Conservation (phyloP, 2,329 filamentous ascomycete genomes). For the Clonostachys sp. region DNA sequence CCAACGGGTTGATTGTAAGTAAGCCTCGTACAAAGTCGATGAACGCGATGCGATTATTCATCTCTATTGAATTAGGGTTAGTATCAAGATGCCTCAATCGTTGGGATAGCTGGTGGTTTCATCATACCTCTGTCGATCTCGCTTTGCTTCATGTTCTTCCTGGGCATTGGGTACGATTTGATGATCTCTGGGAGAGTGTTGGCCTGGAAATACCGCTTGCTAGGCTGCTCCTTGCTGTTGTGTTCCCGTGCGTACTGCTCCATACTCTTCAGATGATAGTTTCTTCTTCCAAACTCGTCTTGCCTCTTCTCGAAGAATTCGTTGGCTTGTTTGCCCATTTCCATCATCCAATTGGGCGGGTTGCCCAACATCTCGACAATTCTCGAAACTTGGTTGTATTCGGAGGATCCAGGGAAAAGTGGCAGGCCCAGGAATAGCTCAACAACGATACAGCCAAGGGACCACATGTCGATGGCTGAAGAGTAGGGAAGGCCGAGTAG, state of each 20-base stretch:
- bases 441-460: conserved; percentile 94
- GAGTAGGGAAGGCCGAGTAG: conserved; percentile 94
- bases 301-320: conserved; percentile 93
- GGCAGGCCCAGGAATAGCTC: conserved; percentile 94
- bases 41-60: conserved; percentile 95
- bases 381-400: conserved; percentile 96
- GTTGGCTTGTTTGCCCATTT: conserved; percentile 95
- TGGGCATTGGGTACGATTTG: conserved; percentile 94
- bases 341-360: conserved; percentile 97
- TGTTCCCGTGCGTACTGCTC: conserved; percentile 96
- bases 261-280: conserved; percentile 92
- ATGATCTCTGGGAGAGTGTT: conserved; percentile 95
- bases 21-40: conserved; percentile 96
- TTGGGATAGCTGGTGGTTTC: conserved; percentile 3
- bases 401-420: conserved; percentile 92
- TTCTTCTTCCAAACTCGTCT: conserved; percentile 89
- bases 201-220: conserved; percentile 98
- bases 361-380: conserved; percentile 98
- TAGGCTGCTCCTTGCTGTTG: conserved; percentile 94
- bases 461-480: conserved; percentile 99
- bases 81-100: no score
- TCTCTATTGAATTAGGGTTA: conserved; percentile 56
- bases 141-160: conserved; percentile 98
- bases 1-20: conserved; percentile 89
- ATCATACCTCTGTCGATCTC: conserved; percentile 88